A percentile compares a stretch with the other conserved stretches of the same genome.
Evolutionary conservation across 345 rosid species (phyloP).

Genomic region (Bruguiera gymnorhiza): DNA sequence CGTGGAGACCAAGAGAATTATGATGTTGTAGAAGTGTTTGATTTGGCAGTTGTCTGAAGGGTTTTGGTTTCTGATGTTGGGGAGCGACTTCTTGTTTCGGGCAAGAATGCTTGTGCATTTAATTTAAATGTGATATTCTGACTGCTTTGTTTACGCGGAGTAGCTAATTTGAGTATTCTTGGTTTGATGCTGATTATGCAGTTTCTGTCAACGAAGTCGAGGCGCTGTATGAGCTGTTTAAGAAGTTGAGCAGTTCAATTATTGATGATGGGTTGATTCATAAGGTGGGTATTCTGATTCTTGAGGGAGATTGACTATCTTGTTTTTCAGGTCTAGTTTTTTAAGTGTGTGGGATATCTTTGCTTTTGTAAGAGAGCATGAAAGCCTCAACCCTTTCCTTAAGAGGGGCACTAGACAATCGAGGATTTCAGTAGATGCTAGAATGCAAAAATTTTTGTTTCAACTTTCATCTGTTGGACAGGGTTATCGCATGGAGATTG

Average conservation of each 20-base stretch:
- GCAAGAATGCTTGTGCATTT: not conserved
- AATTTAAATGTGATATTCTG: not conserved
- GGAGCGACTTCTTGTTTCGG: not conserved
- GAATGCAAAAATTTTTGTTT: too few relatives aligned
- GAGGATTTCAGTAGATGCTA: too few relatives aligned
- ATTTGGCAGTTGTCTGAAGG: too few relatives aligned
- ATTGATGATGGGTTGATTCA: conserved; percentile 70
- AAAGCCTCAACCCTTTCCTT: too few relatives aligned
- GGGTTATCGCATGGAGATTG: too few relatives aligned
- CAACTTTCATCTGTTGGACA: too few relatives aligned
- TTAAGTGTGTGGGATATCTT: too few relatives aligned
- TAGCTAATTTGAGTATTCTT: too few relatives aligned
- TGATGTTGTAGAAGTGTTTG: not conserved
- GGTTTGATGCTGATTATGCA: conserved; percentile 21
- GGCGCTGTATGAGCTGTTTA: conserved; percentile 65
- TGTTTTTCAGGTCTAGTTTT: not conserved
- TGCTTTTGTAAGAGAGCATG: too few relatives aligned
- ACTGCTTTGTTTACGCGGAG: not conserved
- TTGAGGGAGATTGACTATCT: not conserved
- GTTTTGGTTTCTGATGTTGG: too few relatives aligned
- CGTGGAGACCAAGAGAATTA: not conserved
- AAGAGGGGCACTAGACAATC: too few relatives aligned
- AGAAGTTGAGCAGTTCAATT: conserved; percentile 62
- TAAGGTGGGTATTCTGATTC: conserved; percentile 59
- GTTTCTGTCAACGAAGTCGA: conserved; percentile 72